Evolutionary conservation across 164 flowering plant species (phyloP).

Genomic region (Nymphaea thermarum): DNA sequence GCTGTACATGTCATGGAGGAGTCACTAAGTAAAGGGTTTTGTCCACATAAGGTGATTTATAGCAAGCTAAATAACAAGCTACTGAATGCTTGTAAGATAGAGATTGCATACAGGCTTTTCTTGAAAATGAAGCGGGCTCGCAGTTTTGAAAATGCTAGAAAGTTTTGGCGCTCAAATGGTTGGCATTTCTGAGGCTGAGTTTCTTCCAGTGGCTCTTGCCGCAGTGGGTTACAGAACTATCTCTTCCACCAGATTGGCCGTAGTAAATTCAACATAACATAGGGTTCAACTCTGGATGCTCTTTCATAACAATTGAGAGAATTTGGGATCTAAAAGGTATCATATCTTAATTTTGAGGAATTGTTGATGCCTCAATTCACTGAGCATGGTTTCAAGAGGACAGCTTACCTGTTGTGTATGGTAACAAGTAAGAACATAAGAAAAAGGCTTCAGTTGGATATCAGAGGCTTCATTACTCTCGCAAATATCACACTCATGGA

Average conservation of each 20-base stretch:
- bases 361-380: too few relatives aligned
- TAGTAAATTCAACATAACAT: too few relatives aligned
- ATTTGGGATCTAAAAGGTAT: not conserved
- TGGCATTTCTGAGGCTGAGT: conserved; percentile 64
- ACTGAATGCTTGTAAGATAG: conserved; percentile 47
- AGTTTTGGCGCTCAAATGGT: conserved; percentile 79
- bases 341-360: not conserved
- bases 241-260: not conserved
- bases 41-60: conserved; percentile 55
- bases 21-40: conserved; percentile 56
- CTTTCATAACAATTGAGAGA: not conserved
- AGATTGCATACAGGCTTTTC: conserved; percentile 63
- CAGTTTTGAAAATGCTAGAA: conserved; percentile 45
- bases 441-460: too few relatives aligned
- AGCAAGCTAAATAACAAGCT: conserved; percentile 70
- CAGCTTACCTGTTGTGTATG: too few relatives aligned
- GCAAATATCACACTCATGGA: too few relatives aligned
- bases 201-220: not conserved
- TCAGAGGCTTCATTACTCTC: too few relatives aligned
- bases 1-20: conserved; percentile 82
- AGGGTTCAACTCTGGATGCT: too few relatives aligned
- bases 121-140: conserved; percentile 66
- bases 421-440: too few relatives aligned
- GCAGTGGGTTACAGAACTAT: not conserved
- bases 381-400: too few relatives aligned